Conservation (phyloP, 352 stramenopile species). For the Phytophthora uliginosa region DNA sequence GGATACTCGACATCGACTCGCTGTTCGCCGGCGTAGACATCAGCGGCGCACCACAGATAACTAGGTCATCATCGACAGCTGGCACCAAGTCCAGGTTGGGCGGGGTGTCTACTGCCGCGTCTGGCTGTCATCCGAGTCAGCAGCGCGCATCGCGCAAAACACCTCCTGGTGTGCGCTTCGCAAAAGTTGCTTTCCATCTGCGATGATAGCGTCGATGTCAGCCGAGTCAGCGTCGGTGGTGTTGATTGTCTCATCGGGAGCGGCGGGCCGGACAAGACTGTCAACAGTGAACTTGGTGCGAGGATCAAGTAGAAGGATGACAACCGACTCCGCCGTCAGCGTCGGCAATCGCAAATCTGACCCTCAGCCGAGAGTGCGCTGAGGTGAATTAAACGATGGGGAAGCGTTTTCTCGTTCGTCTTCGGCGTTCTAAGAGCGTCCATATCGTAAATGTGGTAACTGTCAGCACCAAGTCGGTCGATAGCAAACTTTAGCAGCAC, state of each 20-base stretch:
- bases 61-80: not conserved
- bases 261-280: not conserved
- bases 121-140: not conserved
- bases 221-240: not conserved
- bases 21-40: not conserved
- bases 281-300: not conserved
- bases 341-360: not conserved
- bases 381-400: not conserved
- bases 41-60: not conserved
- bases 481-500: not conserved
- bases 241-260: not conserved
- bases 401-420: not conserved
- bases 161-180: not conserved
- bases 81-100: not conserved
- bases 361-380: not conserved
- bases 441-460: not conserved
- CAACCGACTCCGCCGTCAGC: not conserved
- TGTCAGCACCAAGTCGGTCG: not conserved
- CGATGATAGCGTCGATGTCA: not conserved
- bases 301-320: not conserved
- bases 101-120: not conserved
- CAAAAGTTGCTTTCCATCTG: not conserved
- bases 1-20: not conserved
- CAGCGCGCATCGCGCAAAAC: not conserved
- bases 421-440: not conserved